Evolutionary conservation across 371 early-diverging fungal genomes (phyloP).

Genomic region (Circinella umbellata): DNA sequence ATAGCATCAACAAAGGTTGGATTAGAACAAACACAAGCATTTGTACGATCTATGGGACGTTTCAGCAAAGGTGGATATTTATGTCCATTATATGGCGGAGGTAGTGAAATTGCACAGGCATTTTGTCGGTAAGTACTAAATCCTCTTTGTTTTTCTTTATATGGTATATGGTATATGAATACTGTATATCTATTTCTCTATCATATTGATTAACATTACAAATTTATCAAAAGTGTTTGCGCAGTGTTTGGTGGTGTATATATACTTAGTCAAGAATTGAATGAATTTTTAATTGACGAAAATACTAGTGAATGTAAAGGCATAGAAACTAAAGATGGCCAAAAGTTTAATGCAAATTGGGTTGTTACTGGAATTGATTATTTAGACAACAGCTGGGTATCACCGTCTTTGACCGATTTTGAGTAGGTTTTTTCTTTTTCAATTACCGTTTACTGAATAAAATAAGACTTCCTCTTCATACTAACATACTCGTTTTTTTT

Average conservation of each 20-base stretch:
- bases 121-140: constrained; percentile 75
- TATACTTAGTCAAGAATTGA: constrained; percentile 66
- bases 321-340: constrained; percentile 51
- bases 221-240: constrained; percentile 56
- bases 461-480: not conserved
- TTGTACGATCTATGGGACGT: constrained; percentile 85
- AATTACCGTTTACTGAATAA: not conserved
- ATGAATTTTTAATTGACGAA: constrained; percentile 41
- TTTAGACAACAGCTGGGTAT: constrained; percentile 43
- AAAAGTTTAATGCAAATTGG: constrained; percentile 46
- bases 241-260: constrained; percentile 93
- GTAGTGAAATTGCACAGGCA: constrained; percentile 89
- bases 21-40: constrained; percentile 64
- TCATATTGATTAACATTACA: not conserved
- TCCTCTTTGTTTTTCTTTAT: no score
- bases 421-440: constrained; percentile 18
- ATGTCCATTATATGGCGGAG: constrained; percentile 87
- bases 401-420: constrained; percentile 26
- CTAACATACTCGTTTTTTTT: constrained; percentile 5
- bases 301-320: constrained; percentile 44
- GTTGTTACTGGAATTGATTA: constrained; percentile 62
- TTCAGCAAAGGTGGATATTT: constrained; percentile 87
- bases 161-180: no score
- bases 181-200: not conserved
- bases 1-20: constrained; percentile 56